phyloP scores from a whole-genome alignment of 2,329 filamentous ascomycete genomes.

The Arachnopeziza araneosa region DNA sequence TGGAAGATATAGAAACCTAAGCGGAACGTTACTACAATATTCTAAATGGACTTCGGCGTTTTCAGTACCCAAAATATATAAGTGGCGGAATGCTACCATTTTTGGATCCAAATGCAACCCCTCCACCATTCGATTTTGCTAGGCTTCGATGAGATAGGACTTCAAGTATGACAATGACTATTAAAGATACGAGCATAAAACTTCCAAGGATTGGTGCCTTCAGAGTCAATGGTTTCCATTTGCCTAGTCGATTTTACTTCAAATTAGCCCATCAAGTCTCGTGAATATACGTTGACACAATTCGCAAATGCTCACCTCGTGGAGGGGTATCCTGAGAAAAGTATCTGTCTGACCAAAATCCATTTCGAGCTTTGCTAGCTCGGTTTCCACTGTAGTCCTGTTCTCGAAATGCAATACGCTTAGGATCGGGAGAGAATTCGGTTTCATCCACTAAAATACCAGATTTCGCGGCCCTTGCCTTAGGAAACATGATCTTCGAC shows the following conservation, averaged over 20 bases:
- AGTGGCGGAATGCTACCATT: conserved; percentile 32
- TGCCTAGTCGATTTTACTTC: neutral
- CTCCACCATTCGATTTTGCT: conserved; percentile 29
- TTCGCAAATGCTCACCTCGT: neutral
- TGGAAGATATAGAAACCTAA: conserved; percentile 40
- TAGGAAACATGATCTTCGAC: neutral
- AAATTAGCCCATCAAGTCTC: neutral
- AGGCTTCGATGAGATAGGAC: conserved; percentile 32
- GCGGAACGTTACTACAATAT: neutral
- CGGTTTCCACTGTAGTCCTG: neutral
- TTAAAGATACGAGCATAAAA: conserved; percentile 34
- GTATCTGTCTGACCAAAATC: neutral
- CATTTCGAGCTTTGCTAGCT: neutral
- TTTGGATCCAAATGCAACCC: conserved; percentile 30
- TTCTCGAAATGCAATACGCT: neutral
- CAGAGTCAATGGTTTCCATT: conserved; percentile 36
- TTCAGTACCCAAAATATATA: conserved; percentile 32
- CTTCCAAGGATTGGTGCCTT: conserved; percentile 33
- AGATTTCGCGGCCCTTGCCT: neutral
- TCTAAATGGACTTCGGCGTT: neutral
- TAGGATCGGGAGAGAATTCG: neutral
- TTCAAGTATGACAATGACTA: conserved; percentile 41
- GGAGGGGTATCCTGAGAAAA: neutral
- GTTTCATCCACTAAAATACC: neutral
- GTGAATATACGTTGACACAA: neutral